Percentiles rank a stretch among this genome's conserved stretches.
These are phyloP conservation scores for Penicillium psychrofluorescens DNA, from an alignment of 495 filamentous ascomycete species.

Conservation along the genomic window DNA sequence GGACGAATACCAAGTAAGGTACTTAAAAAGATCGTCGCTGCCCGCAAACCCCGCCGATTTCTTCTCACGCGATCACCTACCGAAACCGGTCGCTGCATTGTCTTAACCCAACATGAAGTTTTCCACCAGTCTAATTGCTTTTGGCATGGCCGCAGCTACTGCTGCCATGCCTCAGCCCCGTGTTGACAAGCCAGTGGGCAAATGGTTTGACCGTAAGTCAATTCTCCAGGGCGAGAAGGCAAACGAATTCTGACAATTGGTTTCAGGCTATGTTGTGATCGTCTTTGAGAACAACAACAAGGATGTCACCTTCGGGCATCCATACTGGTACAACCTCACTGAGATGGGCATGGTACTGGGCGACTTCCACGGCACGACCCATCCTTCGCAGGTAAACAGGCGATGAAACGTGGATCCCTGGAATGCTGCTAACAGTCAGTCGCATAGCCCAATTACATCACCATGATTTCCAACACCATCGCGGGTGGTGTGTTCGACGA, in stretches of 20 bases:
- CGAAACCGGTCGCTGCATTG: too few species aligned
- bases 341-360: constrained; percentile 1
- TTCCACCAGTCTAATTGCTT: too few species aligned
- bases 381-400: not conserved
- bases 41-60: too few species aligned
- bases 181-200: not conserved
- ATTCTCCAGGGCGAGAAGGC: not conserved
- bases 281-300: constrained; percentile 11
- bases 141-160: too few species aligned
- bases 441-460: constrained; percentile 6
- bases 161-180: not conserved
- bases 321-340: constrained; percentile 4
- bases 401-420: too few species aligned
- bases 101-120: too few species aligned
- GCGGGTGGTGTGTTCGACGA: constrained; percentile 7
- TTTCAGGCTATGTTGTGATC: constrained; percentile 6
- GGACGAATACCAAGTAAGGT: too few species aligned
- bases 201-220: constrained; percentile 3
- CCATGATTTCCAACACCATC: constrained; percentile 6
- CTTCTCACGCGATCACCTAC: too few species aligned
- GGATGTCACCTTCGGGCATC: constrained; percentile 1
- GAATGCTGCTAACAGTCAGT: too few species aligned
- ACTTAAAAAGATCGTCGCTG: too few species aligned
- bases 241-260: not conserved
- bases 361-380: constrained; percentile 7